A percentile compares a stretch with the other conserved stretches of the same genome.
phyloP scores from a whole-genome alignment of 495 filamentous ascomycete genomes.

The Venustampulla echinocandica region DNA sequence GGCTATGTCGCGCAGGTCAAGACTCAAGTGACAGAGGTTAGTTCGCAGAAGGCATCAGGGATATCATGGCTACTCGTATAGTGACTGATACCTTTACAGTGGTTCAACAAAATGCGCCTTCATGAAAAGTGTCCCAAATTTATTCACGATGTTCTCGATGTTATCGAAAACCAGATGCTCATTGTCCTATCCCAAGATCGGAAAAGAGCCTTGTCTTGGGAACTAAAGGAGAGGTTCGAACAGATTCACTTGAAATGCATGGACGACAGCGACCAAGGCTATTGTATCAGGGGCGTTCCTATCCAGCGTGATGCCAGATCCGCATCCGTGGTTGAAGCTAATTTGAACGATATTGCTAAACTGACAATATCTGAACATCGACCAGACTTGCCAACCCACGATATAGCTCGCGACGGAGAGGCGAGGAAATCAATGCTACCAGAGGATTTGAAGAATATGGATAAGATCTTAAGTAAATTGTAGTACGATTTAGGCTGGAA shows the following conservation, averaged over 20 bases:
- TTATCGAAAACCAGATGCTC: neutral
- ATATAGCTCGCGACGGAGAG: neutral
- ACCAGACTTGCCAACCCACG: neutral
- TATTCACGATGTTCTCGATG: neutral
- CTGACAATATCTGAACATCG: neutral
- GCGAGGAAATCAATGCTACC: neutral
- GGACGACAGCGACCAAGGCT: neutral
- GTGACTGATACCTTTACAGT: neutral
- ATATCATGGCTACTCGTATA: too few relatives aligned
- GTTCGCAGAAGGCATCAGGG: too few relatives aligned
- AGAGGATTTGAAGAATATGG: neutral
- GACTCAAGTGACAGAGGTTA: neutral
- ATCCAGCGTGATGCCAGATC: neutral
- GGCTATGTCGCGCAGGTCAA: neutral
- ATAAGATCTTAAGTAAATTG: neutral
- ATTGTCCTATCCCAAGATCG: neutral
- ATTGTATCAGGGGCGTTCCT: neutral
- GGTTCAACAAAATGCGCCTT: neutral
- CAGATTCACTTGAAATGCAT: neutral
- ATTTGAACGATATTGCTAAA: neutral
- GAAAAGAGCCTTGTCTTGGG: neutral
- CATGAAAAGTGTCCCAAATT: neutral
- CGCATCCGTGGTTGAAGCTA: neutral
- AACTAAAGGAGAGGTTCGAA: neutral
- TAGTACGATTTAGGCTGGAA: too few relatives aligned